Evolutionary conservation across 2,329 filamentous ascomycete genomes (phyloP).

Genomic region (Lachnellula hyalina): DNA sequence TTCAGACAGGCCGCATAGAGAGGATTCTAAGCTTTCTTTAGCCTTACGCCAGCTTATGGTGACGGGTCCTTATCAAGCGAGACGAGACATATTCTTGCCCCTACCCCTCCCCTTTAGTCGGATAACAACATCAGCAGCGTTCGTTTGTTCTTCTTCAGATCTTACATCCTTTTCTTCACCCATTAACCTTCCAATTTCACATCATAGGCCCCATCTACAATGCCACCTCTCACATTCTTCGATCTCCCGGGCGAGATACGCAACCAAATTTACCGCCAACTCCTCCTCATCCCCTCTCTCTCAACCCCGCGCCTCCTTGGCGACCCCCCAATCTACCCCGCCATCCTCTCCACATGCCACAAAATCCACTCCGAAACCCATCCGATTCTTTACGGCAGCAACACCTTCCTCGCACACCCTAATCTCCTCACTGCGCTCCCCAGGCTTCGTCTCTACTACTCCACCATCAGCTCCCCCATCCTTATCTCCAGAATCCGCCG

Average conservation of each 20-base stretch:
- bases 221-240: slow-evolving; percentile 20
- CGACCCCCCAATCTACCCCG: slow-evolving; percentile 29
- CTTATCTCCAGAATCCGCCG: slow-evolving; percentile 35
- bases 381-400: slow-evolving; percentile 43
- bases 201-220: neutral
- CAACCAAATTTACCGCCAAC: slow-evolving; percentile 47
- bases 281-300: slow-evolving; percentile 24
- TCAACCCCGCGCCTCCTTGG: slow-evolving; percentile 15
- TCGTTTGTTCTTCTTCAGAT: neutral
- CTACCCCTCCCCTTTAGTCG: too few species aligned
- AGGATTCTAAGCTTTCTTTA: too few species aligned
- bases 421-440: slow-evolving; percentile 41
- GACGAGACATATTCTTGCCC: too few species aligned
- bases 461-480: slow-evolving; percentile 31
- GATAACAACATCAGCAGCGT: neutral
- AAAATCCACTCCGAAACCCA: slow-evolving; percentile 21
- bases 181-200: neutral
- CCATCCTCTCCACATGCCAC: slow-evolving; percentile 21
- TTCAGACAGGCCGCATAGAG: too few species aligned
- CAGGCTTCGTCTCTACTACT: slow-evolving; percentile 33
- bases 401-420: slow-evolving; percentile 45
- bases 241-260: slow-evolving; percentile 54
- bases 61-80: too few species aligned
- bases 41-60: too few species aligned
- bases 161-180: neutral